Conservation (phyloP, 768 basidiomycete genomes). For the Steccherinum ochraceum region DNA sequence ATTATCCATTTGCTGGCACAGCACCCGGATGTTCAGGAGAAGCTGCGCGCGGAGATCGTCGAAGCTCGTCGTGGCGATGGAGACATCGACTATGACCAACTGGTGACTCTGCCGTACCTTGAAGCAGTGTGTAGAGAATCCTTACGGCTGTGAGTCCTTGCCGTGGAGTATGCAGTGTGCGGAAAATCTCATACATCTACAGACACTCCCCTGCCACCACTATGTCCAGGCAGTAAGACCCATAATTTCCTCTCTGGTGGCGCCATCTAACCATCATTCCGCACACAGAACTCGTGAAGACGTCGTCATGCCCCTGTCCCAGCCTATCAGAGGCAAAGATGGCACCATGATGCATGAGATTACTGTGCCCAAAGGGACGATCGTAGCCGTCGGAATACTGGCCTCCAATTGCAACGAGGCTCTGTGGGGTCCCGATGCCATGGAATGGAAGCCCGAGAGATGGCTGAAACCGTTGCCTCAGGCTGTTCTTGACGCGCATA, state of each 20-base stretch:
- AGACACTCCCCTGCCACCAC: neutral
- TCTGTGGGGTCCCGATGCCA: conserved; percentile 57
- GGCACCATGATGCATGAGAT: conserved; percentile 36
- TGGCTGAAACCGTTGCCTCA: conserved; percentile 39
- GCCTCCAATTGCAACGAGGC: conserved; percentile 42
- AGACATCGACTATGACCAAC: neutral
- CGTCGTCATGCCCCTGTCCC: conserved; percentile 52
- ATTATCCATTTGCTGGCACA: conserved; percentile 11
- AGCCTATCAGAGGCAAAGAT: conserved; percentile 36
- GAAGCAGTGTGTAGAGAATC: conserved; percentile 9
- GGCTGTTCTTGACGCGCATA: conserved; percentile 8
- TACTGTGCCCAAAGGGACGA: conserved; percentile 40
- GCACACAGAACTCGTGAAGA: conserved; percentile 33
- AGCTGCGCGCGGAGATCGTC: conserved; percentile 7
- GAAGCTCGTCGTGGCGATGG: neutral
- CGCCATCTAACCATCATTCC: neutral
- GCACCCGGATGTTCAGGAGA: conserved; percentile 10
- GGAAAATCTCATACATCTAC: no score
- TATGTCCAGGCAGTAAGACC: neutral
- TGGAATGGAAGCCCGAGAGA: conserved; percentile 55
- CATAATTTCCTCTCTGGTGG: neutral
- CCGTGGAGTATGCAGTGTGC: no score
- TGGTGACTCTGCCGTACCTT: conserved; percentile 6
- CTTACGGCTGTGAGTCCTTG: conserved; percentile 2
- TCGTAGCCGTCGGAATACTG: conserved; percentile 35